phyloP scores from a whole-genome alignment of 768 basidiomycete species.

The Sarcomyxa edulis region DNA sequence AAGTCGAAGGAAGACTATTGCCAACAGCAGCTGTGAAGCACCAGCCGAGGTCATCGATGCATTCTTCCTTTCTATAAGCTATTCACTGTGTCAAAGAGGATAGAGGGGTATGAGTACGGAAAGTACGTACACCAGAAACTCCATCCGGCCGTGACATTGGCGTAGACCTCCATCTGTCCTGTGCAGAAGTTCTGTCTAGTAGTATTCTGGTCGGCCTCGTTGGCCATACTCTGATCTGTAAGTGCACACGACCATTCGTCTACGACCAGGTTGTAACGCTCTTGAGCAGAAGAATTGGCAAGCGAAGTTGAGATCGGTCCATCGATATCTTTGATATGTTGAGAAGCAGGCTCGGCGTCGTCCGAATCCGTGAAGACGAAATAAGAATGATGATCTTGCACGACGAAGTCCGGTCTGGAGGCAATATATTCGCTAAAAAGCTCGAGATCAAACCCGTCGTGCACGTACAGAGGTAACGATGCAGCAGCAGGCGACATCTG shows the following conservation, averaged over 20 bases:
- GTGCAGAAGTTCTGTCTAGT: constrained; percentile 50
- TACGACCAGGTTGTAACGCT: constrained; percentile 53
- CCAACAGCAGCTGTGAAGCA: constrained; percentile 63
- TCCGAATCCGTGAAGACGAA: constrained; percentile 61
- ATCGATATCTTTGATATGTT: constrained; percentile 50
- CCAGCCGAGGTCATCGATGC: constrained; percentile 57
- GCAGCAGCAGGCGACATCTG: constrained; percentile 26
- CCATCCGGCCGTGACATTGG: constrained; percentile 56
- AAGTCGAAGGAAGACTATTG: constrained; percentile 47
- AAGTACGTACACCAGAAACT: constrained; percentile 57
- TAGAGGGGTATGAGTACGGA: not conserved
- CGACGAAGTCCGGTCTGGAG: constrained; percentile 51
- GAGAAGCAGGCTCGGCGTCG: constrained; percentile 38
- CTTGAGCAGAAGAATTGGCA: constrained; percentile 17
- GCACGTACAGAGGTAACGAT: constrained; percentile 58
- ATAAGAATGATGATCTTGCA: constrained; percentile 74
- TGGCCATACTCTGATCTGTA: constrained; percentile 51
- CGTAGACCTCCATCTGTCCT: constrained; percentile 54
- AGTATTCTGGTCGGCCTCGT: constrained; percentile 35
- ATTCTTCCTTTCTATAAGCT: constrained; percentile 63
- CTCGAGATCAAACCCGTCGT: constrained; percentile 60
- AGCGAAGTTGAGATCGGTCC: constrained; percentile 29
- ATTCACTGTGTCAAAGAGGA: constrained; percentile 4
- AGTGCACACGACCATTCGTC: constrained; percentile 84
- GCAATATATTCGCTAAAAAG: constrained; percentile 46